Evolutionary conservation across 306 rosid genomes (phyloP), one percentile per base, ranked within the genome.

Genomic region (Acacia confusa): DNA sequence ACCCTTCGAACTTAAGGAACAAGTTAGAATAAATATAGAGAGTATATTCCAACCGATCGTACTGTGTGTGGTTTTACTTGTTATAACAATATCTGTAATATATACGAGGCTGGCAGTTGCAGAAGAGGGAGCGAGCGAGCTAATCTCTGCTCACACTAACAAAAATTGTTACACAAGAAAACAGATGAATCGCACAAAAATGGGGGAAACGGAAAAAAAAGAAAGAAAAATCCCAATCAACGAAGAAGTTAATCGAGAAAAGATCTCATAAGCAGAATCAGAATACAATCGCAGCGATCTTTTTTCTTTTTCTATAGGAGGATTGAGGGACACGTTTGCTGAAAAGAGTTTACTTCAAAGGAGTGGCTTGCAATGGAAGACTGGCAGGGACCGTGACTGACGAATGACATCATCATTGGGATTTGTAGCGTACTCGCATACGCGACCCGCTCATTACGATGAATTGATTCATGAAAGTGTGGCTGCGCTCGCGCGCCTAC

Each of bases 301-400:
- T 19, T 50, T 34, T 24, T 14, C 13, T 57, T 2, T 12, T 6
- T 38, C 6, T 20, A 20, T 2, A 0, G 47, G n/a, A 61, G 25
- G 47, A 50, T 66, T 44, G 50, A 16, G 45, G 30, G 79, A 78
- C 82, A 74, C 85, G 87, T 79, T 74, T 58, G 22, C 58, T 9
- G 1, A 4, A 12, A 43, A 55, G 75, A 24, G 13, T 27, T 14
- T 0, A 27, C 40, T 27, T 27, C 16, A 1, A 81, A 3, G 81
- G 85, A 48, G 82, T 78, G 79, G 79, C 83, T 63, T 65, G 16
- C 17, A 20, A 45, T 11, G 25, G 27, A 68, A 72, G 20, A 2
- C 8, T 7, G 4, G 57, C 2, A 7, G 20, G 9, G 53, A 16
- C 8, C 43, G 28, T 34, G 82, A 72, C 10, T 63, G 20, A 63